Conservation (phyloP, 192 early-diverging fungal genomes). For the Rhizophagus clarus region DNA sequence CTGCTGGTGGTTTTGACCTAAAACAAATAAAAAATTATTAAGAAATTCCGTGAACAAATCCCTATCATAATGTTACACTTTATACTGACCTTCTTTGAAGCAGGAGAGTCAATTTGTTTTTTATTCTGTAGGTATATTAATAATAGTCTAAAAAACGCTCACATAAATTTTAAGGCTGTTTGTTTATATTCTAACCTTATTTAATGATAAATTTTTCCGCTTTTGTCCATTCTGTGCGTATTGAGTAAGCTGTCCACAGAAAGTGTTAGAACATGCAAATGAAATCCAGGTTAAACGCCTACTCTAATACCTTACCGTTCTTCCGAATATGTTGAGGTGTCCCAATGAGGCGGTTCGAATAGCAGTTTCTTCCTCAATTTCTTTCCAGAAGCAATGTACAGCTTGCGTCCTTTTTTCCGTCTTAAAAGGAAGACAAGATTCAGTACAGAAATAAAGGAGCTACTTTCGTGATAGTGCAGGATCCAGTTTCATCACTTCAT, state of each 20-base stretch:
- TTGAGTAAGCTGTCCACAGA: constrained; percentile 31
- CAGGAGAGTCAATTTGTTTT: too few species aligned
- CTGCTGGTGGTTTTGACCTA: neutral
- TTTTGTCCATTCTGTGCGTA: too few species aligned
- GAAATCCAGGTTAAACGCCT: constrained; percentile 22
- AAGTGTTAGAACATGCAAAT: constrained; percentile 31
- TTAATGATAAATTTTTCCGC: too few species aligned
- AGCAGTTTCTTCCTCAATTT: constrained; percentile 33
- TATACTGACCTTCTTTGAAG: too few species aligned
- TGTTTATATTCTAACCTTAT: too few species aligned
- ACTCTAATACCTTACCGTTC: constrained; percentile 23
- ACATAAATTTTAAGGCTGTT: too few species aligned
- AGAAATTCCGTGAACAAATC: too few species aligned
- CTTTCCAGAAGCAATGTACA: constrained; percentile 30
- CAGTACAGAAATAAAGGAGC: constrained; percentile 11
- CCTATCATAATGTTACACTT: too few species aligned
- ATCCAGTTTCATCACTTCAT: constrained; percentile 31
- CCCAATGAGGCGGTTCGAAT: constrained; percentile 26
- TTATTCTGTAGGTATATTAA: too few species aligned
- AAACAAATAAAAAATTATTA: too few species aligned
- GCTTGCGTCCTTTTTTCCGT: constrained; percentile 26
- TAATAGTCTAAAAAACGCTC: too few species aligned
- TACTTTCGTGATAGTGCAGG: constrained; percentile 28
- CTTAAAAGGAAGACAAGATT: constrained; percentile 25
- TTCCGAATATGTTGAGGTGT: constrained; percentile 26